Base-by-base conservation (phyloP, 202 grass and related monocot genomes). In the Musa balbisiana region DNA sequence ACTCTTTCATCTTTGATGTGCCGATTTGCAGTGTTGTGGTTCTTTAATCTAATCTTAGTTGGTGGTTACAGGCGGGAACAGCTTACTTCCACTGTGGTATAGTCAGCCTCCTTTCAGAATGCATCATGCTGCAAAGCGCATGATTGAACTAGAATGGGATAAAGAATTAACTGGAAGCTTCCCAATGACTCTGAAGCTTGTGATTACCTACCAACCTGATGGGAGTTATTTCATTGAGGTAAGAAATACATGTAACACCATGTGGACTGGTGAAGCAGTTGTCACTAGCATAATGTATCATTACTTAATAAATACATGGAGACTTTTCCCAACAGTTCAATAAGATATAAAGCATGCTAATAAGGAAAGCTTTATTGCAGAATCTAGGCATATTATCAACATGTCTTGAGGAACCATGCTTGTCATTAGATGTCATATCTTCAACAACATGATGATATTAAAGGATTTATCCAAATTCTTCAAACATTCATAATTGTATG, bases 191-290 rank as follows among this genome's bases (percentile, higher is more conserved):
- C 73, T 92, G 76, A 91, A 93, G 83, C 55, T 91, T 73, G 81
- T 52, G 8, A 25, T 98, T 83, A 93, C 91, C 22, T 90, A 86
- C 76, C 78, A 62, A 76, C 82, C 81, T 79, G 91, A 93, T 78
- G 94, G 91, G 81, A 83, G 86, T 64, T 98, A 93, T 69, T 88
- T 89, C 55, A 62, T 93, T 2, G 87, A 91, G 94, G 94, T 98
- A 77, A 85, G 80, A 19, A n/a, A 72, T 71, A 51, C 55, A 24
- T 52, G 2, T 14, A 72, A 52, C 3, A 21, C 20, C 50, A 23
- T 14, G 10, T 72, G 53, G 20, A 29, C 10, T 74, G 22, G 16
- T 56, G 11, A 55, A 27, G 53, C 24, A 74, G 49, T 70, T 22
- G 19, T 16, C 67, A 20, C 17, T 70, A 12, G 13, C 67, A 70